Evolutionary conservation across 345 rosid species (phyloP).

Genomic region (Eutrema yunnanense): DNA sequence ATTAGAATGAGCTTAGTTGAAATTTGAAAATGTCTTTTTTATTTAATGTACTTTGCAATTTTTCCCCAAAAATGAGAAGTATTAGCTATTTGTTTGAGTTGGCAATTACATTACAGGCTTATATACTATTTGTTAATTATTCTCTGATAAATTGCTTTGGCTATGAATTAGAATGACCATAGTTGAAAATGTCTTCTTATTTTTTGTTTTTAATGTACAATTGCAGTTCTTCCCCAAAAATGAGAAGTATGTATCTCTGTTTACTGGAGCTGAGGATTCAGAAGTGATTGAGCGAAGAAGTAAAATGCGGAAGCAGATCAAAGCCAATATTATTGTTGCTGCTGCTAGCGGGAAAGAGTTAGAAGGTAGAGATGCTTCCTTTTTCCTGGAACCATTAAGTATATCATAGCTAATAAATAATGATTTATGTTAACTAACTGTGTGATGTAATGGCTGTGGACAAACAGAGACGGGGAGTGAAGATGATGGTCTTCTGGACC

Average conservation of each 20-base stretch:
- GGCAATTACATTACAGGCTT: too few species aligned
- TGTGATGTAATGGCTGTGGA: neutral
- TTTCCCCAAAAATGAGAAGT: too few species aligned
- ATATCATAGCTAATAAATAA: neutral
- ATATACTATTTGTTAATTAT: too few species aligned
- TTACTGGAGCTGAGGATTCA: constrained; percentile 70
- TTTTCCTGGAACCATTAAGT: neutral
- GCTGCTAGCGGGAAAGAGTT: constrained; percentile 97
- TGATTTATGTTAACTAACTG: neutral
- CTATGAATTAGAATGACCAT: neutral
- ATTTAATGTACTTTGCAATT: too few species aligned
- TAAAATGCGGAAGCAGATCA: constrained; percentile 87
- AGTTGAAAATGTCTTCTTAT: neutral
- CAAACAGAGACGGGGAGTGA: constrained; percentile 96
- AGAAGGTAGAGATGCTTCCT: constrained; percentile 56
- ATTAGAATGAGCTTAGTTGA: neutral
- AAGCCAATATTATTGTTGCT: constrained; percentile 86
- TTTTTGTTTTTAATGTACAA: neutral
- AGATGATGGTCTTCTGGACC: constrained; percentile 91
- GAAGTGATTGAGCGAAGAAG: constrained; percentile 72
- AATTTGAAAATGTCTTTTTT: neutral
- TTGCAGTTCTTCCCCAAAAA: constrained; percentile 94
- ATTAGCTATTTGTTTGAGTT: too few species aligned
- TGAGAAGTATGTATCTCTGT: constrained; percentile 89
- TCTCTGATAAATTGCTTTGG: neutral